Evolutionary conservation across 352 stramenopile species (phyloP).

Genomic region (Pythium sp.): DNA sequence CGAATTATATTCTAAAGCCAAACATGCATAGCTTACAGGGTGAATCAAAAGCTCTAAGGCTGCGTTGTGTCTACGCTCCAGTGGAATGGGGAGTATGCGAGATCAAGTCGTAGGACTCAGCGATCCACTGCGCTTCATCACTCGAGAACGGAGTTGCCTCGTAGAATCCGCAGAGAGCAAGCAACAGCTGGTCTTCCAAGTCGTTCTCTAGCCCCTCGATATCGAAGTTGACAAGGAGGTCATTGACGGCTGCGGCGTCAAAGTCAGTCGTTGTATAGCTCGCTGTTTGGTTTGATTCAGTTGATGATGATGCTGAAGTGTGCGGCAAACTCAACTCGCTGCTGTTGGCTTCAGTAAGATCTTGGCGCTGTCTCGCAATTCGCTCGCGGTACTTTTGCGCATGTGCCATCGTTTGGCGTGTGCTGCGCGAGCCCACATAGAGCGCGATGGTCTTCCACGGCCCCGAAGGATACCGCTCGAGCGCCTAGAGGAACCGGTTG

Average conservation of each 20-base stretch:
- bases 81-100: background rate
- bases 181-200: slow-evolving; percentile 1
- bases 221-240: background rate
- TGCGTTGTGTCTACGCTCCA: background rate
- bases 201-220: background rate
- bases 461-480: background rate
- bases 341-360: background rate
- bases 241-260: background rate
- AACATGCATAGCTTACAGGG: too few relatives aligned
- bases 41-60: too few relatives aligned
- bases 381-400: background rate
- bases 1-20: too few relatives aligned
- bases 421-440: background rate
- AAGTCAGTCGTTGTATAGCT: background rate
- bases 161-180: background rate
- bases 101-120: background rate
- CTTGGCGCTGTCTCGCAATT: background rate
- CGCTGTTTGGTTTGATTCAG: background rate
- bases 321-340: background rate
- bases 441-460: slow-evolving; percentile 3
- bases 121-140: slow-evolving; percentile 6
- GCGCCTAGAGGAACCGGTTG: slow-evolving; percentile 1
- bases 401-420: background rate
- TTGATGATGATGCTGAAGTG: background rate
- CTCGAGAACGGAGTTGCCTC: background rate